Percentiles rank a stretch among this genome's conserved stretches.
Conservation (phyloP, 805 yeast genomes). For the Yamadazyma takamatsuzukensis region DNA sequence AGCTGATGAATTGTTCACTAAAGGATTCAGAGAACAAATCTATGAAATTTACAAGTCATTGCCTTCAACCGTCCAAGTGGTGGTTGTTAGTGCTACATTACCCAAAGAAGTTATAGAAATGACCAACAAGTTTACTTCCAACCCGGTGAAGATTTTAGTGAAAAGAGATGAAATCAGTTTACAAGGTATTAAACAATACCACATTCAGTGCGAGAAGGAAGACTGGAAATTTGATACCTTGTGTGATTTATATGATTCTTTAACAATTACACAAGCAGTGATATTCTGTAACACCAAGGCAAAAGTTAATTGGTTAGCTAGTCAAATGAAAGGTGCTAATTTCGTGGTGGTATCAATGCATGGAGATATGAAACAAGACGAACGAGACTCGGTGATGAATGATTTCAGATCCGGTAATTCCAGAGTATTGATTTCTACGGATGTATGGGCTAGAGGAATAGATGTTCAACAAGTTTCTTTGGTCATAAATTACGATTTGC, state of each 20-base stretch:
- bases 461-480: slow-evolving; percentile 97
- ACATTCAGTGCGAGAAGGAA: slow-evolving; percentile 86
- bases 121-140: slow-evolving; percentile 86
- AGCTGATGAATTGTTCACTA: slow-evolving; percentile 91
- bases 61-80: slow-evolving; percentile 87
- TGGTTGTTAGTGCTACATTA: slow-evolving; percentile 91
- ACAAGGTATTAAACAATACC: slow-evolving; percentile 93
- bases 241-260: slow-evolving; percentile 91
- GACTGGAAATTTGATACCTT: slow-evolving; percentile 92
- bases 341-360: slow-evolving; percentile 96
- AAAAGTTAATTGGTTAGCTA: slow-evolving; percentile 89
- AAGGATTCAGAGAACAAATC: slow-evolving; percentile 94
- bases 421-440: slow-evolving; percentile 92
- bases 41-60: slow-evolving; percentile 83
- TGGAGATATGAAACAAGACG: slow-evolving; percentile 94
- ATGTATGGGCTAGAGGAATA: slow-evolving; percentile 97
- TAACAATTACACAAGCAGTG: slow-evolving; percentile 95
- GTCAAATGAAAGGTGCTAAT: slow-evolving; percentile 70
- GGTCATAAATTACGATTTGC: slow-evolving; percentile 93
- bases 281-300: slow-evolving; percentile 96
- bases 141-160: slow-evolving; percentile 91
- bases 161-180: slow-evolving; percentile 91
- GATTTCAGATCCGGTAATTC: slow-evolving; percentile 94
- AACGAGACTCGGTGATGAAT: slow-evolving; percentile 91
- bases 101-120: slow-evolving; percentile 88